Conservation (phyloP, 75 land plant species). For the Ceratopteris richardii region DNA sequence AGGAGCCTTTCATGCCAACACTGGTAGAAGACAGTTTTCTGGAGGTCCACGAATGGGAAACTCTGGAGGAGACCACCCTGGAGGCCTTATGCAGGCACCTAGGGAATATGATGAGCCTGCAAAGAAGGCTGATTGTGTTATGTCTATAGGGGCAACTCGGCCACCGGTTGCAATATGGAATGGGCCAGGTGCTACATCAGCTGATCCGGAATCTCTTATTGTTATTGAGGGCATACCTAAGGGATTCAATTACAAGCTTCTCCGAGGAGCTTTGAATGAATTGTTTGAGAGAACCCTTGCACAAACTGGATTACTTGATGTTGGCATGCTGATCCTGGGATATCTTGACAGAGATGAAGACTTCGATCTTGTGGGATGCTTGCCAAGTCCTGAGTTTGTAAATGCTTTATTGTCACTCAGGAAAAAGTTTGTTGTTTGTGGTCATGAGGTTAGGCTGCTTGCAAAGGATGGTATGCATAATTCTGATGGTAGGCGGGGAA, state of each 20-base stretch:
- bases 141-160: background rate
- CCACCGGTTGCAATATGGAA: constrained; percentile 1
- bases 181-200: background rate
- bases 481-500: background rate
- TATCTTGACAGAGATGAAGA: constrained; percentile 2
- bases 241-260: background rate
- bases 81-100: background rate
- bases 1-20: background rate
- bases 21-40: background rate
- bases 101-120: constrained; percentile 1
- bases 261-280: constrained; percentile 13
- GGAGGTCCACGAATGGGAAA: background rate
- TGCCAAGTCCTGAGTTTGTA: background rate
- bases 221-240: constrained; percentile 6
- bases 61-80: background rate
- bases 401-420: background rate
- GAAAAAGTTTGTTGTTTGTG: background rate
- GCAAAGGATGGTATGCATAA: background rate
- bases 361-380: background rate
- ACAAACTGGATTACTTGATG: constrained; percentile 5
- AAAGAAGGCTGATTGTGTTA: constrained; percentile 1
- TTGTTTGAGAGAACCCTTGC: constrained; percentile 10
- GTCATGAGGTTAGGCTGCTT: background rate
- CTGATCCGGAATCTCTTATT: constrained; percentile 5
- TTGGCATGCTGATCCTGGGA: constrained; percentile 8